Evolutionary conservation across 2,329 filamentous ascomycete species (phyloP), one percentile per base, ranked within the genome.

Genomic region (Talaromyces sp.): DNA sequence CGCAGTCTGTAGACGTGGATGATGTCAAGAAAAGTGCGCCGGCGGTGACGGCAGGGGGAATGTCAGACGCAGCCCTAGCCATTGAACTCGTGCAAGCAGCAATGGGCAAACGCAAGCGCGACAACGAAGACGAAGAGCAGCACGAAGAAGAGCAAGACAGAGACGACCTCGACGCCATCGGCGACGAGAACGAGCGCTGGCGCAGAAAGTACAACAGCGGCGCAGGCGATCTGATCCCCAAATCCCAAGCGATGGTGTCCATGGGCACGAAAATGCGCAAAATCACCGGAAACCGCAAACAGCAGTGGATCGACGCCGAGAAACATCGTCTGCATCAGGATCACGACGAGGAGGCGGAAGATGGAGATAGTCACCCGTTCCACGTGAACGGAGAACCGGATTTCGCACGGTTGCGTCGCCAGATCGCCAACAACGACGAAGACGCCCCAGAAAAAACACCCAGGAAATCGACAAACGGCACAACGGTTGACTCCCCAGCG

Each of bases 221-320:
- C 63, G 85, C 85, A 1, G 86, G 86, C 66, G 81, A 83, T 66
- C 75, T 74, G 37, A 80, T 85, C 11, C 74, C 78, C 2, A 71
- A 76, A n/a, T 71, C 72, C 4, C 76, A 83, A 62, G 76, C 77
- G 14, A 70, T 71, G 23, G 71, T 81, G 48, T 77, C 74, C 37
- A 71, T 81, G 48, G 79, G 80, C 39, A 75, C 74, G 6, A 82
- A 82, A 68, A 74, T 84, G 65, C 77, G 80, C 64, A 82, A 79
- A 68, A 79, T 80, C 66, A 74, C 73, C 52, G 76, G 77, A 40
- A 72, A 70, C 31, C 73, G 80, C 16, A 35, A 61, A 16, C 70
- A 70, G 35, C 70, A 77, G 63, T 73, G 70, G 70, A 66, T 77
- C 18, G 67, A 71, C 2, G 66, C 76, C 5, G 73, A 77, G 28